A percentile compares a stretch with the other conserved stretches of the same genome.
phyloP scores from a whole-genome alignment of 106 monocot species.

The Platanthera zijinensis region DNA sequence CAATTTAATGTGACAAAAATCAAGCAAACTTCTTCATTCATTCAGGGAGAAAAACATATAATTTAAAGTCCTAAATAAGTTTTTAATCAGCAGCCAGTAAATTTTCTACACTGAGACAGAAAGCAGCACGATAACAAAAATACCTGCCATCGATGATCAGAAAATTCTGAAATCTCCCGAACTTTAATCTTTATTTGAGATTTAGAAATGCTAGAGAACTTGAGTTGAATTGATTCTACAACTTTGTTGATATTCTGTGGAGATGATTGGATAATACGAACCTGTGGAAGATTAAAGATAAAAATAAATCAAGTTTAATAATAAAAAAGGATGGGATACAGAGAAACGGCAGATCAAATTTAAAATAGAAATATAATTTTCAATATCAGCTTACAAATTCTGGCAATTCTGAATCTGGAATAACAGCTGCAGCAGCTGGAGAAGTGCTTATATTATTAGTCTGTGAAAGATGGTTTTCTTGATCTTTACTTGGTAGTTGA shows the following conservation, averaged over 20 bases:
- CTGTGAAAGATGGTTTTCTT: slow-evolving; percentile 13
- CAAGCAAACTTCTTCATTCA: too few relatives aligned
- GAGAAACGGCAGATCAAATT: neutral
- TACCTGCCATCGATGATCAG: slow-evolving; percentile 85
- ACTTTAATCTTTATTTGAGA: slow-evolving; percentile 59
- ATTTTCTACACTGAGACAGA: neutral
- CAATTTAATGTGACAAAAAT: too few relatives aligned
- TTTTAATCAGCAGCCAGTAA: neutral
- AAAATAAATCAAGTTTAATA: neutral
- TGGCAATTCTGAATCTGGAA: slow-evolving; percentile 45
- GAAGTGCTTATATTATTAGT: slow-evolving; percentile 13
- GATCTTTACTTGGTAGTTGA: slow-evolving; percentile 15
- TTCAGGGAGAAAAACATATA: neutral
- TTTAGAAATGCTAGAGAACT: slow-evolving; percentile 57
- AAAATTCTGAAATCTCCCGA: slow-evolving; percentile 53
- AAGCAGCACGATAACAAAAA: neutral
- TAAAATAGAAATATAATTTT: neutral
- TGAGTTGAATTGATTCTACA: slow-evolving; percentile 47
- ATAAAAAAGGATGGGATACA: neutral
- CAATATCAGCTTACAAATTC: slow-evolving; percentile 55
- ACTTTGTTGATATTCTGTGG: slow-evolving; percentile 48
- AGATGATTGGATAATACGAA: slow-evolving; percentile 43
- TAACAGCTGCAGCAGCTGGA: slow-evolving; percentile 12
- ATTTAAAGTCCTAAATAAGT: neutral
- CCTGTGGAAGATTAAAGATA: slow-evolving; percentile 19